Percentiles rank a stretch among this genome's conserved stretches.
Evolutionary conservation across 441 rosid species (phyloP).

Genomic region (Hypseocharis bilobata): DNA sequence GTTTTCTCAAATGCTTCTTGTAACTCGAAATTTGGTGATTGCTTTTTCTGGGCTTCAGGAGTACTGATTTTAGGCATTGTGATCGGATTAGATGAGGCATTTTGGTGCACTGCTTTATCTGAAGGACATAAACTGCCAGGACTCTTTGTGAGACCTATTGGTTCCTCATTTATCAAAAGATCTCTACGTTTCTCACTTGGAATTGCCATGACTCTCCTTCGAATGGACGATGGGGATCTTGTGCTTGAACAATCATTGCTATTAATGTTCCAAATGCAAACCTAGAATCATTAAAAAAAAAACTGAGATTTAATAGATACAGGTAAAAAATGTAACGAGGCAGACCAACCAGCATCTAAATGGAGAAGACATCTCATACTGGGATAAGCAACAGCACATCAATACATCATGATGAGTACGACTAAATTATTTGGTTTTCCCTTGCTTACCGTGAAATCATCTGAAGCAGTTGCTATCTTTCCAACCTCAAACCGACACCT

Average conservation of each 20-base stretch:
- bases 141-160: constrained; percentile 23
- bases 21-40: constrained; percentile 25
- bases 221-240: constrained; percentile 37
- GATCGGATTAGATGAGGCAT: constrained; percentile 22
- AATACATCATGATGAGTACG: neutral
- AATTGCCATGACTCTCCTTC: constrained; percentile 59
- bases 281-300: constrained; percentile 29
- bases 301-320: neutral
- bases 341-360: neutral
- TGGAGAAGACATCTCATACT: neutral
- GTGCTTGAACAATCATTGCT: constrained; percentile 30
- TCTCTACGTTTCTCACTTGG: constrained; percentile 38
- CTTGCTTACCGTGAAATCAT: constrained; percentile 64
- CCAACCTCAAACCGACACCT: constrained; percentile 62
- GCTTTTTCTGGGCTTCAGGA: constrained; percentile 48
- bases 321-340: neutral
- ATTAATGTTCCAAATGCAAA: constrained; percentile 60
- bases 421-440: neutral
- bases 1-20: constrained; percentile 38
- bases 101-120: constrained; percentile 22
- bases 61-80: constrained; percentile 32
- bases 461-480: constrained; percentile 64
- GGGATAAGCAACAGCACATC: neutral
- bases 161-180: constrained; percentile 34
- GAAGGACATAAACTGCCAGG: constrained; percentile 18